phyloP scores from a whole-genome alignment of 2,329 filamentous ascomycete species.

The Diaporthe destruens region DNA sequence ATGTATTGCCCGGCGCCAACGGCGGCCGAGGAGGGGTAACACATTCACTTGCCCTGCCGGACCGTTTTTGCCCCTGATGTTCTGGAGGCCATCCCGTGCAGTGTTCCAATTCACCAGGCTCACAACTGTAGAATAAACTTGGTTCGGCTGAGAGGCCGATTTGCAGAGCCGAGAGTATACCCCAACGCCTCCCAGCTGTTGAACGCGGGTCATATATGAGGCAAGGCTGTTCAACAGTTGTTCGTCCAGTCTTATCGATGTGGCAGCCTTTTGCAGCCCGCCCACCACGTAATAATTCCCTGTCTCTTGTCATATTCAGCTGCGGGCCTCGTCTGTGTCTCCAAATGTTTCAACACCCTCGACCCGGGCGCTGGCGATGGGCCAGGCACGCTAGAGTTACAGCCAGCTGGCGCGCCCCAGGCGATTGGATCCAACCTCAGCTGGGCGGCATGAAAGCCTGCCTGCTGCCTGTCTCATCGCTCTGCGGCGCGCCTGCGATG shows the following conservation, averaged over 20 bases:
- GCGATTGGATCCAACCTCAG: constrained; percentile 17
- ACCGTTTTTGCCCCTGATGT: neutral
- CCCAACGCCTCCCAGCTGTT: neutral
- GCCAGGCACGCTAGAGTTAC: constrained; percentile 29
- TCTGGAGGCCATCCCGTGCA: neutral
- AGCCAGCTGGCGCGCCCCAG: constrained; percentile 5
- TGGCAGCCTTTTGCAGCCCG: neutral
- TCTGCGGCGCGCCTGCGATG: constrained; percentile 27
- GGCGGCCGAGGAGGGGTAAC: neutral
- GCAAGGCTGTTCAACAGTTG: neutral
- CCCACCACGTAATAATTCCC: neutral
- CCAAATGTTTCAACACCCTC: constrained; percentile 24
- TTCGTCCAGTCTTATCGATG: neutral
- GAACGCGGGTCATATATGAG: neutral
- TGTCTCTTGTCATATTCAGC: neutral
- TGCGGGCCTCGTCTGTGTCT: neutral
- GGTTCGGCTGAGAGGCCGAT: constrained; percentile 1
- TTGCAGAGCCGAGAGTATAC: constrained; percentile 13
- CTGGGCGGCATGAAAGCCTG: constrained; percentile 34
- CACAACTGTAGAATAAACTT: neutral
- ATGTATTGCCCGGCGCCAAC: constrained; percentile 13
- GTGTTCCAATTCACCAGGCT: neutral
- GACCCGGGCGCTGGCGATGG: constrained; percentile 18
- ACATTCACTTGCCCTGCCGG: neutral
- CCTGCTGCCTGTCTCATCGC: constrained; percentile 39